Evolutionary conservation across 2,329 filamentous ascomycete genomes (phyloP).

Genomic region (Ascocoryne sarcoides): DNA sequence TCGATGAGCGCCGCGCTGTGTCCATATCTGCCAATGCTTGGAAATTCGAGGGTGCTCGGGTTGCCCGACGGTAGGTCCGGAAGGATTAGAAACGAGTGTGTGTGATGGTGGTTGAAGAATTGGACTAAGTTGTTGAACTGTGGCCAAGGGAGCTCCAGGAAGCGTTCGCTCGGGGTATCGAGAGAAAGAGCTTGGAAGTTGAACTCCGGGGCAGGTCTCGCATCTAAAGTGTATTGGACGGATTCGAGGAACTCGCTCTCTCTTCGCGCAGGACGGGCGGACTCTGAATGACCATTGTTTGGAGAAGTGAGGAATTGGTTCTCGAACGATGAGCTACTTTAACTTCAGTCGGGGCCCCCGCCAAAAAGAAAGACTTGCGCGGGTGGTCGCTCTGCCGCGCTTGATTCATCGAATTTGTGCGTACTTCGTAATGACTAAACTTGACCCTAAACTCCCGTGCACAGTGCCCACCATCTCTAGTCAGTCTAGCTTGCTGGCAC

Average conservation of each 20-base stretch:
- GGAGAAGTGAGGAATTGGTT: constrained; percentile 3
- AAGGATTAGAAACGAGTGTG: neutral
- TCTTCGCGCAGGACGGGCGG: constrained; percentile 7
- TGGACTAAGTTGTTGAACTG: constrained; percentile 8
- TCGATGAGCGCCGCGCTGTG: constrained; percentile 74
- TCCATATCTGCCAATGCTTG: constrained; percentile 34
- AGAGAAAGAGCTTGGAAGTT: constrained; percentile 11
- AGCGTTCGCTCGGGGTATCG: too few relatives aligned
- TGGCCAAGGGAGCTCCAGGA: constrained; percentile 10
- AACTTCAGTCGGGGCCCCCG: too few relatives aligned
- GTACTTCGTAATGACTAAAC: too few relatives aligned
- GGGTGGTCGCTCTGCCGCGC: too few relatives aligned
- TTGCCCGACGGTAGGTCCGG: neutral
- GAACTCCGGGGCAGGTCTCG: constrained; percentile 7
- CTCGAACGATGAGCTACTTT: too few relatives aligned
- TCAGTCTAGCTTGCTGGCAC: too few relatives aligned
- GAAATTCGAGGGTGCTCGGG: neutral
- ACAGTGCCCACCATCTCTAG: too few relatives aligned
- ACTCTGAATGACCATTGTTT: constrained; percentile 17
- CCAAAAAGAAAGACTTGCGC: too few relatives aligned
- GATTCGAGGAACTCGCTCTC: constrained; percentile 9
- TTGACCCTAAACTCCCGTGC: too few relatives aligned
- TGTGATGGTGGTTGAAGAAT: constrained; percentile 13
- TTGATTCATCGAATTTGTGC: too few relatives aligned
- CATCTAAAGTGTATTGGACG: constrained; percentile 12